Conservation (phyloP, 257 asterid species). For the Mentha longifolia region DNA sequence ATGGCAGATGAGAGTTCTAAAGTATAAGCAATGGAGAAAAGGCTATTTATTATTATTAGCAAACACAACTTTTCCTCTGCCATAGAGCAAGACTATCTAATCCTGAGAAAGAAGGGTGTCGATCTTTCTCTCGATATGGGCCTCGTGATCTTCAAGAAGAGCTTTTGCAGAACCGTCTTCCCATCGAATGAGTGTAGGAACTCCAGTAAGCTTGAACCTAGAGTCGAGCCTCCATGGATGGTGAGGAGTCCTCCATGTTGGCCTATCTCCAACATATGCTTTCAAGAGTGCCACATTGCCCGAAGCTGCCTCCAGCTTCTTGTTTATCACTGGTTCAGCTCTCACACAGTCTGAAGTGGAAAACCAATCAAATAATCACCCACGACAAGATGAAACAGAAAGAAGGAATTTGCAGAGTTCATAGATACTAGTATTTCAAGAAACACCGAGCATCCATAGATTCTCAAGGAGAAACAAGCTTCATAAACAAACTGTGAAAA, state of each 20-base stretch:
- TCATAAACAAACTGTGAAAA: not conserved
- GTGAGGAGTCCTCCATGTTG: slow-evolving; percentile 78
- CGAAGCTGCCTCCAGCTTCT: slow-evolving; percentile 71
- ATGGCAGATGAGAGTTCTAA: not conserved
- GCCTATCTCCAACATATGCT: slow-evolving; percentile 94
- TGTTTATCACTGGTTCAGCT: slow-evolving; percentile 94
- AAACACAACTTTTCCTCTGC: not conserved
- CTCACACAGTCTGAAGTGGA: slow-evolving; percentile 73
- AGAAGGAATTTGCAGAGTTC: no score
- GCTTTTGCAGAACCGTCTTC: slow-evolving; percentile 62
- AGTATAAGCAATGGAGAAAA: not conserved
- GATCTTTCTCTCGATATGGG: slow-evolving; percentile 68
- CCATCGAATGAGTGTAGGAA: slow-evolving; percentile 87
- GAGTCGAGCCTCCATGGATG: slow-evolving; percentile 86
- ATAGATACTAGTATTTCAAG: not conserved
- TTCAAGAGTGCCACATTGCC: slow-evolving; percentile 70
- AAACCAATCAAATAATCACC: not conserved
- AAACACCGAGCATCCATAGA: not conserved
- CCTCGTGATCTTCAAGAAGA: slow-evolving; percentile 88
- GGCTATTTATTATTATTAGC: slow-evolving; percentile 7
- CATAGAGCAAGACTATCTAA: slow-evolving; percentile 25
- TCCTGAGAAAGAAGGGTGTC: slow-evolving; percentile 51
- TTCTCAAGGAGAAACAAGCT: not conserved
- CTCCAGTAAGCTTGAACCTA: slow-evolving; percentile 71
- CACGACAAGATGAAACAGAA: no score